Conservation (phyloP, 2,329 filamentous ascomycete genomes). For the Cladorrhinum sp. region DNA sequence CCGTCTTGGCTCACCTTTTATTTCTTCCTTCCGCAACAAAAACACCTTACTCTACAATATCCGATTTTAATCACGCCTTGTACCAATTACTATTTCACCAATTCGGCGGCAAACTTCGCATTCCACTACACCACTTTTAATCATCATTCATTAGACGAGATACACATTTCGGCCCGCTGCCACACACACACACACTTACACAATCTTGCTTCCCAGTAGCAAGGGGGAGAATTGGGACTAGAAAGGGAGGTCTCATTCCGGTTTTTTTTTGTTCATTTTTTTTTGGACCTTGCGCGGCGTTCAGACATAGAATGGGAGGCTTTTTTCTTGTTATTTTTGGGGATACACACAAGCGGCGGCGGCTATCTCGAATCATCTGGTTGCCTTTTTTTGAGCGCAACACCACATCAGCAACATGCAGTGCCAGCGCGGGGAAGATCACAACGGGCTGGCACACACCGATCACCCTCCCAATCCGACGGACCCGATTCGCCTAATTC, state of each 20-base stretch:
- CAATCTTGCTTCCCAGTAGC: constrained; percentile 30
- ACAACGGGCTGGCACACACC: neutral
- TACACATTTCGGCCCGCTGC: constrained; percentile 33
- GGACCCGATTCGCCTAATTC: neutral
- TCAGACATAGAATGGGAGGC: neutral
- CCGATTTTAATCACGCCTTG: constrained; percentile 25
- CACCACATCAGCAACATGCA: neutral
- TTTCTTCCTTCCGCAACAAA: neutral
- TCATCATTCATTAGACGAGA: constrained; percentile 31
- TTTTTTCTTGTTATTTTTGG: neutral
- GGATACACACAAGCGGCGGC: neutral
- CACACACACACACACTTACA: constrained; percentile 12
- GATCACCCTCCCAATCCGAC: neutral
- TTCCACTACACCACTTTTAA: constrained; percentile 36
- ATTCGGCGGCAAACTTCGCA: constrained; percentile 14
- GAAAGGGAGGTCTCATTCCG: neutral
- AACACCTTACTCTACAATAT: constrained; percentile 15
- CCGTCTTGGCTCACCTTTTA: constrained; percentile 5
- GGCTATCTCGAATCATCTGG: neutral
- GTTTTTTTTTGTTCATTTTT: neutral
- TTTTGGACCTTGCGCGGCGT: neutral
- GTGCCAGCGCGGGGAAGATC: too few relatives aligned
- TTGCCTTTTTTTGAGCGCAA: too few relatives aligned
- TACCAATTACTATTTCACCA: constrained; percentile 15
- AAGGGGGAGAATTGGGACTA: constrained; percentile 13